Evolutionary conservation across 768 basidiomycete species (phyloP).

Genomic region (Galerina sulciceps): DNA sequence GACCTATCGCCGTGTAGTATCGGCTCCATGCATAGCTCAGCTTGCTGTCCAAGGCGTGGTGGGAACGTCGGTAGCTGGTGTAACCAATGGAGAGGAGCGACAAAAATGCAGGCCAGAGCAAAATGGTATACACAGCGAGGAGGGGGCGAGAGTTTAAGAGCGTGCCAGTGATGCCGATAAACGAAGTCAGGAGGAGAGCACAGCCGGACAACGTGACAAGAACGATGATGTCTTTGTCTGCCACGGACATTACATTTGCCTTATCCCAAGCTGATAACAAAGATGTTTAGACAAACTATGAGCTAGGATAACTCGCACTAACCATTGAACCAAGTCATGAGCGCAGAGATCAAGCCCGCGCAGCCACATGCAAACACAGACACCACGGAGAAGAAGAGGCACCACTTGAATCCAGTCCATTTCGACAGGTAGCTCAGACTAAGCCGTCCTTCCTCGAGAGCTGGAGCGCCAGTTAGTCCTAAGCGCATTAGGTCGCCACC

Average conservation of each 20-base stretch:
- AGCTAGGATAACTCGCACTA: constrained; percentile 17
- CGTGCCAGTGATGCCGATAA: constrained; percentile 63
- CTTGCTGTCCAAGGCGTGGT: constrained; percentile 67
- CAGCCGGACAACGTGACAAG: constrained; percentile 63
- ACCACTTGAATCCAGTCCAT: constrained; percentile 74
- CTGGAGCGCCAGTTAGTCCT: constrained; percentile 23
- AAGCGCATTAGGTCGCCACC: not conserved
- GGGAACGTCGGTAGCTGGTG: constrained; percentile 61
- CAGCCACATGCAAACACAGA: constrained; percentile 60
- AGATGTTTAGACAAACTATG: not conserved
- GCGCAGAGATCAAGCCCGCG: constrained; percentile 50
- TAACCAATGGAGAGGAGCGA: constrained; percentile 67
- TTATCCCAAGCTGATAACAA: constrained; percentile 53
- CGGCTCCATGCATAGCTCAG: constrained; percentile 71
- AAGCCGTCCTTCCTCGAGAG: constrained; percentile 32
- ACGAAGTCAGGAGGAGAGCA: constrained; percentile 58
- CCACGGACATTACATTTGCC: constrained; percentile 66
- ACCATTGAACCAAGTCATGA: constrained; percentile 67
- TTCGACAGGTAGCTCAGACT: constrained; percentile 41
- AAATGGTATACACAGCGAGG: constrained; percentile 66
- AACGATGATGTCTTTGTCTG: constrained; percentile 58
- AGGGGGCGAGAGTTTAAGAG: constrained; percentile 71
- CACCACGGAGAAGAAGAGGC: constrained; percentile 55
- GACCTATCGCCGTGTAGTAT: constrained; percentile 57
- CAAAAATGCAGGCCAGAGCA: constrained; percentile 68